phyloP scores from a whole-genome alignment of 2,329 filamentous ascomycete species.

The Fusarium metavorans region DNA sequence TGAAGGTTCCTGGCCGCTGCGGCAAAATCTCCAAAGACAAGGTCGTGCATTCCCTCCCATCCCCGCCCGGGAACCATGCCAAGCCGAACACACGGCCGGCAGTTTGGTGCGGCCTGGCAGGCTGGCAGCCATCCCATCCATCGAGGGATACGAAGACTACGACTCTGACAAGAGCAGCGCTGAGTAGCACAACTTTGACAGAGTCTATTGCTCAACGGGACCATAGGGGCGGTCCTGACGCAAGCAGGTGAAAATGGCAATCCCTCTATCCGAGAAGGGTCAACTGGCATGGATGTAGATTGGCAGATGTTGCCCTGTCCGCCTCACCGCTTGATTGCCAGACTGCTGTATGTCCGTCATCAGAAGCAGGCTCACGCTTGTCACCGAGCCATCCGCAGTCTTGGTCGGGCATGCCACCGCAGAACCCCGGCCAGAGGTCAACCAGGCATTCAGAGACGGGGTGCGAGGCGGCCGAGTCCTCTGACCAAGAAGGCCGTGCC shows the following conservation, averaged over 20 bases:
- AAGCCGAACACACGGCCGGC: conserved; percentile 1
- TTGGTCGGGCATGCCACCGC: conserved; percentile 13
- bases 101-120: conserved; percentile 9
- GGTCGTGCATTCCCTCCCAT: conserved; percentile 6
- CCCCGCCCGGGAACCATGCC: conserved; percentile 5
- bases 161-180: not conserved
- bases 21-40: conserved; percentile 11
- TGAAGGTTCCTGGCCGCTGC: conserved; percentile 1
- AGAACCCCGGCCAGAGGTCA: conserved; percentile 8
- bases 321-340: conserved; percentile 30
- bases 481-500: conserved; percentile 16
- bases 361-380: conserved; percentile 6
- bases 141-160: conserved; percentile 3
- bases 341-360: conserved; percentile 6
- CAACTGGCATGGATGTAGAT: conserved; percentile 12
- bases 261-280: conserved; percentile 18
- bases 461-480: conserved; percentile 14
- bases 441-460: conserved; percentile 13
- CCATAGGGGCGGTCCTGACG: conserved; percentile 20
- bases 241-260: conserved; percentile 30
- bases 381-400: conserved; percentile 18
- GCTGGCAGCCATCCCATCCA: not conserved
- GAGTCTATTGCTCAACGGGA: conserved; percentile 5
- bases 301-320: conserved; percentile 12
- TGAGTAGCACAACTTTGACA: conserved; percentile 1